Percentiles rank a stretch among this genome's conserved stretches.
Conservation (phyloP, 2,329 filamentous ascomycete genomes). For the Fusarium circinatum region DNA sequence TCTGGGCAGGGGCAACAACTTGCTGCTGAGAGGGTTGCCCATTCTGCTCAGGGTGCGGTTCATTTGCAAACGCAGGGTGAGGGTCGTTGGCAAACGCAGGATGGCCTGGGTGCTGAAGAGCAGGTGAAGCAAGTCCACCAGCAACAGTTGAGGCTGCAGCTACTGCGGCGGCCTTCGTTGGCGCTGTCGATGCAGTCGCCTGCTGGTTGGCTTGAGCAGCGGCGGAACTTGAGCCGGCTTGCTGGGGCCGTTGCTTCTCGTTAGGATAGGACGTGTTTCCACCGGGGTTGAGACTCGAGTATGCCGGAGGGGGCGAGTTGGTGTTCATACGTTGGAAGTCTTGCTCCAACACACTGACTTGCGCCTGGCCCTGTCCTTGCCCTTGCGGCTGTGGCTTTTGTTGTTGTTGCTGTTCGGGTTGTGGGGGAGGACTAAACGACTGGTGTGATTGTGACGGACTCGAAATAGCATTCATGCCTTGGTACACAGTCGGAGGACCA, state of each 20-base stretch:
- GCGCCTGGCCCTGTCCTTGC: slow-evolving; percentile 50
- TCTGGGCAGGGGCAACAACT: slow-evolving; percentile 57
- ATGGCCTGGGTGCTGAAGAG: slow-evolving; percentile 72
- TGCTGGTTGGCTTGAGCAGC: slow-evolving; percentile 42
- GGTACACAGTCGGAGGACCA: slow-evolving; percentile 90
- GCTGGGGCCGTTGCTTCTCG: slow-evolving; percentile 75
- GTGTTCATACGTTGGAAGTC: slow-evolving; percentile 86
- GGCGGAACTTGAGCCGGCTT: slow-evolving; percentile 43
- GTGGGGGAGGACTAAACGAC: slow-evolving; percentile 52
- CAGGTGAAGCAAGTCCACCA: slow-evolving; percentile 56
- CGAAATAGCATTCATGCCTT: slow-evolving; percentile 79
- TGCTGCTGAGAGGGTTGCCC: slow-evolving; percentile 57
- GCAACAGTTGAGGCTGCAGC: slow-evolving; percentile 37
- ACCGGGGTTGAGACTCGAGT: slow-evolving; percentile 77
- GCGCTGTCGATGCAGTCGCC: slow-evolving; percentile 40
- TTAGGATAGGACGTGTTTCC: slow-evolving; percentile 73
- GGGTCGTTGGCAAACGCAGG: slow-evolving; percentile 92
- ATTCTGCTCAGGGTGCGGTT: slow-evolving; percentile 67
- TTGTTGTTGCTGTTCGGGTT: slow-evolving; percentile 47
- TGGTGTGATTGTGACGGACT: slow-evolving; percentile 55
- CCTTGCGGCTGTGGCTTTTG: slow-evolving; percentile 45
- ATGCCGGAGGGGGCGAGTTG: slow-evolving; percentile 92
- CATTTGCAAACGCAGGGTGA: slow-evolving; percentile 89
- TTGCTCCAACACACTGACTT: slow-evolving; percentile 80
- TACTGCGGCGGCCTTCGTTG: slow-evolving; percentile 44